Evolutionary conservation across 1,284 basidiomycete genomes (phyloP), one percentile per base, ranked within the genome.

Genomic region (Tremellales sp.): DNA sequence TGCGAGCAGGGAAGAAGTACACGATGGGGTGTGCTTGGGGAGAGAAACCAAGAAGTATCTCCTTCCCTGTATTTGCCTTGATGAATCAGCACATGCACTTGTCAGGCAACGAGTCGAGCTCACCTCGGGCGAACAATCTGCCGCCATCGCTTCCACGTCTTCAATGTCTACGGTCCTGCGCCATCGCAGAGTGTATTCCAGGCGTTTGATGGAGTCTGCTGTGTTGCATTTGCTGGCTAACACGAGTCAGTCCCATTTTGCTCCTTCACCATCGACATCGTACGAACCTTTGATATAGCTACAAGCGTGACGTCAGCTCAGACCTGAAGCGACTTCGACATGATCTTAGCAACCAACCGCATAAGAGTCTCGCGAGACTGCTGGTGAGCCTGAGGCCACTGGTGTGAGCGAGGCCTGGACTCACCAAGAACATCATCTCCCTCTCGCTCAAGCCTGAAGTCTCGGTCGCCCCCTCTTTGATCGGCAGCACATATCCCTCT

Each of bases 381-480:
- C 5, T 12, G 21, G 25, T 41, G 35, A 45, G 42, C 35, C 25
- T 31, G 5, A 40, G 29, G 4, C 13, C 6, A 5, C 4, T 45
- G 6, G 24, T 19, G 3, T 23, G 5, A 23, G 33, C 13, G 17
- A 26, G 23, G 40, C 24, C 37, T 29, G 23, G 11, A 36, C 67
- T 49, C 46, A 71, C 68, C 43, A 71, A 54, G 43, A 60, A 69
- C 63, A 71, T 71, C 63, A 67, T 62, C 54, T 71, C 68, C 35
- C 64, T 52, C 49, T 68, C 64, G 3, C 33, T 53, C 37, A 70
- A 44, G 15, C 42, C 40, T 2, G 45, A 27, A 17, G 36, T 52
- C 45, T 60, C 60, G 17, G 46, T 45, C 7, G 27, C 43, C 11
- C 33, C 43, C 46, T 59, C 57, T 12, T 46, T 51, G 29, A 53